Evolutionary conservation across 805 yeast genomes (phyloP), one percentile per base, ranked within the genome.

Genomic region (Tetrapisispora pingtungensis): DNA sequence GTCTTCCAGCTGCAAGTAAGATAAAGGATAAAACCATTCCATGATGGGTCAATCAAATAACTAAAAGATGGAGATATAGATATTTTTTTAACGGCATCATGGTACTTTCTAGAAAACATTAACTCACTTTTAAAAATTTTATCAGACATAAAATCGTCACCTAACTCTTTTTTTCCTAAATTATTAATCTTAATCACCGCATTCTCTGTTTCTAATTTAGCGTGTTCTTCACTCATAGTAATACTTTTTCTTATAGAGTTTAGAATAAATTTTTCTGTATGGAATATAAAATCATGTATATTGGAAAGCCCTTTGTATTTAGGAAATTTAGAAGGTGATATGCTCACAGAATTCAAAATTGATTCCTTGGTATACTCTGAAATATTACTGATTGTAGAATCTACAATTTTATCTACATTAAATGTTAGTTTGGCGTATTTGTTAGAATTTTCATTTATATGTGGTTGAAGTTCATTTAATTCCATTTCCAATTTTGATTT

Each of bases 41-140:
- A 59, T 0, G 83, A 73, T 4, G 95, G 85, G 52, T 89, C 95
- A 56, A 89, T 69, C 52, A 88, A 80, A 64, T 93, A 97, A n/a
- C 70, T 43, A 5, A 84, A 34, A 12, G 81, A 77, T 20, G 90
- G 70, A 18, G 75, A 72, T 22, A 77, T 77, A 40, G 75, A 70
- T 24, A 89, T 68, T 33, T 74, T 71, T 49, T 81, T 75, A 31
- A 75, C 70, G 30, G 80, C 63, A 4, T 72, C 61, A 55, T 93
- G 96, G 33, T 72, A 75, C 46, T 73, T 72, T 52, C 87, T 78
- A 2, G 87, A 77, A 56, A 88, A 90, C 97, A 93, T 93, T 33
- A 83, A 73, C 26, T 78, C 80, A 10, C 83, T 73, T 46, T 81
- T 74, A 60, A 86, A 86, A 8, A 71, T 72, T 42, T 79, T 75